These are phyloP conservation scores for Ramichloridium luteum DNA, from an alignment of 2,329 filamentous ascomycete species.

Conservation along the genomic window DNA sequence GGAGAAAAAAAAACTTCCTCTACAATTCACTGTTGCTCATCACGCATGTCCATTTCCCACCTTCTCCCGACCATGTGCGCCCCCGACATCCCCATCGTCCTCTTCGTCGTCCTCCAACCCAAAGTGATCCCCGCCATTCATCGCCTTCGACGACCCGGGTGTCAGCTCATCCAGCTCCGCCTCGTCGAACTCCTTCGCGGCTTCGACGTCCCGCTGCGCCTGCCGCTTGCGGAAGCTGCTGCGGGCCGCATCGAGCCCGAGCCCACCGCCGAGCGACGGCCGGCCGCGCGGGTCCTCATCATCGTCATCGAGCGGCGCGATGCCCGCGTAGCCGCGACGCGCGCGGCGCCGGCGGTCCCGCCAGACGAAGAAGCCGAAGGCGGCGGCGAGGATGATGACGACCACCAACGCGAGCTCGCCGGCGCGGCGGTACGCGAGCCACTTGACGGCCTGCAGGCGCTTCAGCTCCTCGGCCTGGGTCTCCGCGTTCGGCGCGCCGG, in stretches of 20 bases:
- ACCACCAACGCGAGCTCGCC: constrained; percentile 77
- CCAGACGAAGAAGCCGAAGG: constrained; percentile 63
- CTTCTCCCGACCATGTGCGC: constrained; percentile 4
- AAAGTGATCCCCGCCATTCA: constrained; percentile 9
- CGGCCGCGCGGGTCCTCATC: constrained; percentile 32
- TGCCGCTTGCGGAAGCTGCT: constrained; percentile 27
- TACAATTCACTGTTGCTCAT: background rate
- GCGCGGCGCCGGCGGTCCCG: constrained; percentile 39
- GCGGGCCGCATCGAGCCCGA: constrained; percentile 17
- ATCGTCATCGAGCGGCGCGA: constrained; percentile 25
- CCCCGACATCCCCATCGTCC: constrained; percentile 5
- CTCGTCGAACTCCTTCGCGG: constrained; percentile 48
- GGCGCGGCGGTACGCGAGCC: constrained; percentile 78
- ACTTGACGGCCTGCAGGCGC: constrained; percentile 71
- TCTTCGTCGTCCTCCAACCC: constrained; percentile 15
- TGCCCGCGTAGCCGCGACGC: constrained; percentile 35
- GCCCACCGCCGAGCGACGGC: constrained; percentile 35
- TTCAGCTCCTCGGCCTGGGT: constrained; percentile 56
- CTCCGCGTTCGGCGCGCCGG: constrained; percentile 56
- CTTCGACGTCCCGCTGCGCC: constrained; percentile 42
- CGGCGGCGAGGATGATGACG: constrained; percentile 57
- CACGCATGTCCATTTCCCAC: constrained; percentile 10
- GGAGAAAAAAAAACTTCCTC: background rate
- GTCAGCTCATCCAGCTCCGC: constrained; percentile 44
- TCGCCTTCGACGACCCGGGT: constrained; percentile 4